Evolutionary conservation across 768 basidiomycete species (phyloP).

Genomic region (Lyophyllum shimeji): DNA sequence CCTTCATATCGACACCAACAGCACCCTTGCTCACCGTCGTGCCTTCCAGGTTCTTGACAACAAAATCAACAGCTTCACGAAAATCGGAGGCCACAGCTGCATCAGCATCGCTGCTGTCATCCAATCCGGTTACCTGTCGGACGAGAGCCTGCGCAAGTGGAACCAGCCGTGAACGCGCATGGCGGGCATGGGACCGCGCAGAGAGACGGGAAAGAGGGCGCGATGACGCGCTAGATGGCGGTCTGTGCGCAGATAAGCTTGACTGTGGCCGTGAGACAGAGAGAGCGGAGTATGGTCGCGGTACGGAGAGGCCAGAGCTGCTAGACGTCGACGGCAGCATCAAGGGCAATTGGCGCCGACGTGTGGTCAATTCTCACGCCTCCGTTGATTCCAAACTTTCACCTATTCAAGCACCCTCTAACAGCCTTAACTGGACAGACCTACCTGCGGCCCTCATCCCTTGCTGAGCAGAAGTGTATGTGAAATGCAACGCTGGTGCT

Average conservation of each 20-base stretch:
- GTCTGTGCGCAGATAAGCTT: constrained; percentile 15
- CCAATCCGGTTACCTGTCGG: constrained; percentile 50
- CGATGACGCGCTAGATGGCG: constrained; percentile 29
- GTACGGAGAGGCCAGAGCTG: constrained; percentile 20
- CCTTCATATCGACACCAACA: constrained; percentile 52
- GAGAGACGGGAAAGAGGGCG: constrained; percentile 44
- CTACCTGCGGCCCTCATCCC: too few species aligned
- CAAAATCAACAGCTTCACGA: constrained; percentile 52
- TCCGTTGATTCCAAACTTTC: not conserved
- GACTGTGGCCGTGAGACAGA: constrained; percentile 26
- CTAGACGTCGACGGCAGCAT: constrained; percentile 24
- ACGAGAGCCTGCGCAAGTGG: constrained; percentile 55
- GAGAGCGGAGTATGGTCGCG: constrained; percentile 43
- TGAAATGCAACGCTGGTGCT: too few species aligned
- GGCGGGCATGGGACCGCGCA: constrained; percentile 31
- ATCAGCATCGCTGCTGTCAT: constrained; percentile 40
- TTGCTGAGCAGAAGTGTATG: too few species aligned
- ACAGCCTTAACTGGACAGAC: too few species aligned
- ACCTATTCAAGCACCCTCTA: too few species aligned
- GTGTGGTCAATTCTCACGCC: not conserved
- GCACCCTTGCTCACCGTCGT: constrained; percentile 54
- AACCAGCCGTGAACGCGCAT: constrained; percentile 53
- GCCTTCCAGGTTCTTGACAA: constrained; percentile 57
- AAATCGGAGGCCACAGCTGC: constrained; percentile 32
- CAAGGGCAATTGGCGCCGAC: not conserved